Evolutionary conservation across 169 alveolate genomes (phyloP).

Genomic region (Sarcocystis neurona): DNA sequence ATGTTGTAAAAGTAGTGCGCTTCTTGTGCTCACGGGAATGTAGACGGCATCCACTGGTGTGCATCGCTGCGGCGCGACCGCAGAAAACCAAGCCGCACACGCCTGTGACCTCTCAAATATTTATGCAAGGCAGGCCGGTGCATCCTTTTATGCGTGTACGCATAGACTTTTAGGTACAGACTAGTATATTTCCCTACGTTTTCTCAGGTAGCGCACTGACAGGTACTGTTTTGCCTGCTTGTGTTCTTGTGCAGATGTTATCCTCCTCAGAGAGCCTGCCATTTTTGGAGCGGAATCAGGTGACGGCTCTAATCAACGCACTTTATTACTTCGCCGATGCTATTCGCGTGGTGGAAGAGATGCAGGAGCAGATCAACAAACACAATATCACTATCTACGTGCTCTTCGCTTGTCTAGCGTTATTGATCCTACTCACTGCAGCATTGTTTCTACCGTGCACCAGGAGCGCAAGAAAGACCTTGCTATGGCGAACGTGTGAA

Average conservation of each 20-base stretch:
- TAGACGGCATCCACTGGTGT: too few relatives aligned
- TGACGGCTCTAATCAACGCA: constrained; percentile 82
- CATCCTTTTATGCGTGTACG: background rate
- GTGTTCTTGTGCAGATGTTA: constrained; percentile 50
- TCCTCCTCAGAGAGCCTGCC: constrained; percentile 62
- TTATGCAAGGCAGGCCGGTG: too few relatives aligned
- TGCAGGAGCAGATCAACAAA: constrained; percentile 12
- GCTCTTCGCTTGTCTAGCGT: background rate
- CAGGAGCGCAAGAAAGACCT: too few relatives aligned
- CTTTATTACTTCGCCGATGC: constrained; percentile 82
- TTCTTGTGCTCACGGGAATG: too few relatives aligned
- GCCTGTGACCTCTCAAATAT: too few relatives aligned
- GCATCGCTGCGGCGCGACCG: too few relatives aligned
- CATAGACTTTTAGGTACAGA: too few relatives aligned
- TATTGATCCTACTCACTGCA: background rate
- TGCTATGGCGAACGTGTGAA: too few relatives aligned
- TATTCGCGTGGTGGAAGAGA: constrained; percentile 68
- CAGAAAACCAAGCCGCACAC: too few relatives aligned
- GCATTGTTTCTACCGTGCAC: too few relatives aligned
- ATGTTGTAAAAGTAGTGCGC: too few relatives aligned
- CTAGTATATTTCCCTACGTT: too few relatives aligned
- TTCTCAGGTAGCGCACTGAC: background rate
- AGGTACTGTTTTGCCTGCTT: background rate
- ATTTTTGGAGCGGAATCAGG: constrained; percentile 81
- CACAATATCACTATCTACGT: constrained; percentile 9